Conservation (phyloP, 2,329 filamentous ascomycete genomes). For the Rosellinia necatrix region DNA sequence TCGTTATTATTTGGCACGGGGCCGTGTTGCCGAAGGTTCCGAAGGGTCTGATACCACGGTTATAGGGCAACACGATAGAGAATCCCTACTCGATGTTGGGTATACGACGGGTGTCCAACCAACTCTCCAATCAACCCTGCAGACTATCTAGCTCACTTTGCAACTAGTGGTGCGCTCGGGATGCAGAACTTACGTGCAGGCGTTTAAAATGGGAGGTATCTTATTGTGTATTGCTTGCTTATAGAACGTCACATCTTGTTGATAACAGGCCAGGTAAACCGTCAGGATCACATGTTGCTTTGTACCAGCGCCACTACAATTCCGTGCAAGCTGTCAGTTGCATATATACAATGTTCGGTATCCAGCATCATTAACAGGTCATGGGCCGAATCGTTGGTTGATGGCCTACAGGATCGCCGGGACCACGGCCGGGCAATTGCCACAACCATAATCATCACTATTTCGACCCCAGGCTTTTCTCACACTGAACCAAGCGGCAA, state of each 20-base stretch:
- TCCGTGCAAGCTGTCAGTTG: no score
- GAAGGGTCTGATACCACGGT: not conserved
- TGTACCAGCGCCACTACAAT: no score
- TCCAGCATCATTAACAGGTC: not conserved
- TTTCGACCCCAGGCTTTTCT: conserved; percentile 1
- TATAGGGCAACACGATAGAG: not conserved
- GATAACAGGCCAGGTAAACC: not conserved
- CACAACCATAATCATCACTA: conserved; percentile 15
- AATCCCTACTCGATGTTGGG: not conserved
- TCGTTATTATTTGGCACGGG: no score
- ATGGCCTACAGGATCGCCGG: not conserved
- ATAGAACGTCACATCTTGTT: not conserved
- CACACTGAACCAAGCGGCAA: no score
- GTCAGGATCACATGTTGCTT: no score
- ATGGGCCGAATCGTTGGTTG: not conserved
- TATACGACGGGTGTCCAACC: not conserved
- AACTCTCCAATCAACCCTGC: not conserved
- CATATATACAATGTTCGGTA: not conserved
- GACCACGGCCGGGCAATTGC: not conserved
- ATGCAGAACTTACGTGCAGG: not conserved
- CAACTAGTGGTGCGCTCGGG: not conserved
- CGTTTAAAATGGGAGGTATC: not conserved
- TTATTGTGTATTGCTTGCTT: not conserved
- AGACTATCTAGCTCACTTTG: not conserved
- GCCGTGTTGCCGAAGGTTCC: no score